These are phyloP conservation scores for Mycena capillaripes DNA, from an alignment of 768 basidiomycete genomes.

Conservation along the genomic window DNA sequence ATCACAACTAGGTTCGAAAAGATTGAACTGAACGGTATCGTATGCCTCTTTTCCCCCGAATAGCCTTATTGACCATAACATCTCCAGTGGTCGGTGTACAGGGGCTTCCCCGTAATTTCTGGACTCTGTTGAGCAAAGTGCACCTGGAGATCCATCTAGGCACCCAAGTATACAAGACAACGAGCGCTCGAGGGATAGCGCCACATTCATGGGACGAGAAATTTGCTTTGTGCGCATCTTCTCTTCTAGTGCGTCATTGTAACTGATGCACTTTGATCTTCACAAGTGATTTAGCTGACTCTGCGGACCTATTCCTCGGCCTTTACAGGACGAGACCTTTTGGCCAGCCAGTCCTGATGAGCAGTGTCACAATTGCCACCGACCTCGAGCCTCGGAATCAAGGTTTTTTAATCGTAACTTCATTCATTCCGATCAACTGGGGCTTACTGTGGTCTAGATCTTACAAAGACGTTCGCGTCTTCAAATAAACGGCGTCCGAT, in stretches of 20 bases:
- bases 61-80: no score
- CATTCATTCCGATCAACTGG: not conserved
- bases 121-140: conserved; percentile 3
- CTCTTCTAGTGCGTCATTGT: not conserved
- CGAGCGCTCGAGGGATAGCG: conserved; percentile 15
- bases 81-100: conserved; percentile 18
- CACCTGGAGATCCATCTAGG: conserved; percentile 21
- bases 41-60: not conserved
- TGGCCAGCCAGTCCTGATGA: conserved; percentile 5
- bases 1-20: conserved; percentile 11
- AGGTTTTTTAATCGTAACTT: conserved; percentile 12
- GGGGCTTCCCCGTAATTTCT: conserved; percentile 17
- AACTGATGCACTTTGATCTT: not conserved
- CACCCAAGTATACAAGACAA: conserved; percentile 6
- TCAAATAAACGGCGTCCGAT: conserved; percentile 10
- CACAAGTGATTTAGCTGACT: conserved; percentile 12
- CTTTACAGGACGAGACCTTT: conserved; percentile 25
- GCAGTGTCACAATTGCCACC: conserved; percentile 1
- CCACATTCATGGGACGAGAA: conserved; percentile 26
- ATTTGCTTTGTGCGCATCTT: conserved; percentile 27
- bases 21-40: conserved; percentile 28
- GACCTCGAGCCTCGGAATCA: conserved; percentile 31
- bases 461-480: conserved; percentile 18
- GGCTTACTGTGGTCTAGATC: conserved; percentile 13
- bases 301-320: conserved; percentile 10